Base-by-base conservation (phyloP, 1,284 basidiomycete genomes). In the Melampsora larici-populina region DNA sequence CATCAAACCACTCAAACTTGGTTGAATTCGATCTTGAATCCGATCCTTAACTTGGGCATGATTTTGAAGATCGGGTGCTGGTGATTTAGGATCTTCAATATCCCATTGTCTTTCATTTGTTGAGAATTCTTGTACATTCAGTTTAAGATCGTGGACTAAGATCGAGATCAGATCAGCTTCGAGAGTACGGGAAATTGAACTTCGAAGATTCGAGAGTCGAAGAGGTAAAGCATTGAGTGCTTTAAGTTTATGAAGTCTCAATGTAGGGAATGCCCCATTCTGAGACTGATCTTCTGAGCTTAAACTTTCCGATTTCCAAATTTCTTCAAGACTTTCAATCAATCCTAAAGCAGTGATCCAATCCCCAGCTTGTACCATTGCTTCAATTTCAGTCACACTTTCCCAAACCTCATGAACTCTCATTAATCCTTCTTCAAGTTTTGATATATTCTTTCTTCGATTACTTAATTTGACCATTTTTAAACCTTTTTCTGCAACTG, bases 281-380 rank as follows among this genome's bases (percentile, higher is more conserved):
- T 43, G 33, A 13, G 62, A 24, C 24, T 63, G n/a, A 51, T 29
- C 24, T 11, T 40, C 13, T 15, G 62, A n/a, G 17, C 40, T 24
- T 24, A 55, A 26, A n/a, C 18, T 60, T 15, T 46, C 36, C 48
- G 65, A 69, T 24, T 79, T 78, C 70, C 91, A 92, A 84, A 93
- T 86, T 66, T 85, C 84, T 71, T 91, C 87, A 64, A 97, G 85
- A 78, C 90, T 89, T 77, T 92, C 90, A 62, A 94, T 88, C 24
- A 93, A 88, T 65, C 87, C 87, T 78, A 97, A 84, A 8, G 93
- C 92, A 66, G 92, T 90, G 15, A 88, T 88, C 91, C 92, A 96
- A 81, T 95, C 92, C 0, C 92, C 92, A 33, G 89, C 89, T 65
- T 87, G 87, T 21, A 92, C 91, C 67, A 96, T 84, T 64, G 88